These are phyloP conservation scores for Podaxis sp. DNA, from an alignment of 768 basidiomycete genomes.

Conservation along the genomic window DNA sequence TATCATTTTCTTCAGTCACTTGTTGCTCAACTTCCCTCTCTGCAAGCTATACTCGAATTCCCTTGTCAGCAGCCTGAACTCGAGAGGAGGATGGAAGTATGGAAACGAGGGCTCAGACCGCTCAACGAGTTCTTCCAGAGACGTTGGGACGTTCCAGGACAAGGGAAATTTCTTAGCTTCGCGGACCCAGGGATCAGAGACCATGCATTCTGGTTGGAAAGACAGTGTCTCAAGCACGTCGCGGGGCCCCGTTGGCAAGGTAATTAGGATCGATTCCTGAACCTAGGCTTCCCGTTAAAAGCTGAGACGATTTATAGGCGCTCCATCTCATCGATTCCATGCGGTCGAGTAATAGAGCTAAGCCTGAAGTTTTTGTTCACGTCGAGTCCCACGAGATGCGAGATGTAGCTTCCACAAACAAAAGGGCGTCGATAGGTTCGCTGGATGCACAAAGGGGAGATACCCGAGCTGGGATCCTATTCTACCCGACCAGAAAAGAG, in stretches of 20 bases:
- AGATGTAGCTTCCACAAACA: background rate
- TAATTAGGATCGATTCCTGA: background rate
- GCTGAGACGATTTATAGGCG: background rate
- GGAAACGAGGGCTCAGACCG: background rate
- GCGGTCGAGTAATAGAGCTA: background rate
- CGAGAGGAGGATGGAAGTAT: background rate
- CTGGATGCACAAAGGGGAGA: background rate
- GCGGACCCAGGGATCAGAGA: background rate
- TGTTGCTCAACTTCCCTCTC: conserved; percentile 33
- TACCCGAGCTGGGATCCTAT: background rate
- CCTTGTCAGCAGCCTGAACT: conserved; percentile 33
- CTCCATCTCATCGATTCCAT: background rate
- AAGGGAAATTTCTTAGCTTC: background rate
- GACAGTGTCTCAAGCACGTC: background rate
- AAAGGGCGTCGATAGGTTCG: background rate
- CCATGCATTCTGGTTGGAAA: background rate
- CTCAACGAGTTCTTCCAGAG: background rate
- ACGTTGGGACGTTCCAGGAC: background rate
- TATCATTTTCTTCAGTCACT: conserved; percentile 21
- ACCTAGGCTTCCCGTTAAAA: background rate
- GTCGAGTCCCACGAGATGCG: background rate
- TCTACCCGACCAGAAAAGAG: background rate
- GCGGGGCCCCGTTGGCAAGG: background rate
- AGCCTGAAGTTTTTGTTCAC: background rate
- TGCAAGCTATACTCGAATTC: conserved; percentile 39